These are phyloP conservation scores for Helotiales sp. DNA, from an alignment of 2,329 filamentous ascomycete genomes.

Conservation along the genomic window DNA sequence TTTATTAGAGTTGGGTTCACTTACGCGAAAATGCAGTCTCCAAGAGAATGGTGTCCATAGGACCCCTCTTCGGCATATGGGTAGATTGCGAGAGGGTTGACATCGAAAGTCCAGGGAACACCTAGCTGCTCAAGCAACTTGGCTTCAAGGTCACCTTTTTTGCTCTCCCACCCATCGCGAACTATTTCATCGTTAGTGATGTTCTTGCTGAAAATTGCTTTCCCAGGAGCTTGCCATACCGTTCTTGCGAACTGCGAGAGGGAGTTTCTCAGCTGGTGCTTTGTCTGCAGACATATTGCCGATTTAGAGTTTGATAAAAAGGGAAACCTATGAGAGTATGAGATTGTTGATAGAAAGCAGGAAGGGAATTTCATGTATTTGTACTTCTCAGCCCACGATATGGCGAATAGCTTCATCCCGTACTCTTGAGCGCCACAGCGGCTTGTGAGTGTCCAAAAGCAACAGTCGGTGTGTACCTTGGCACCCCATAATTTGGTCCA, in stretches of 20 bases:
- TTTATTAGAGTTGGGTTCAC: constrained; percentile 22
- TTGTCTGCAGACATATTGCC: constrained; percentile 7
- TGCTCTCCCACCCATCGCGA: constrained; percentile 57
- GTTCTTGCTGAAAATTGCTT: neutral
- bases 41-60: constrained; percentile 47
- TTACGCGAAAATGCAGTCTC: constrained; percentile 51
- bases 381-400: neutral
- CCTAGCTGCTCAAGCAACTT: constrained; percentile 52
- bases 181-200: constrained; percentile 22
- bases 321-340: neutral
- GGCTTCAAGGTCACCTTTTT: constrained; percentile 51
- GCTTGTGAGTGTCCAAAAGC: neutral
- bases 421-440: neutral
- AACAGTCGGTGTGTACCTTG: constrained; percentile 8
- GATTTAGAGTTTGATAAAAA: neutral
- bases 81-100: constrained; percentile 53
- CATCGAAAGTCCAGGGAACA: constrained; percentile 55
- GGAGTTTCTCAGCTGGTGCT: constrained; percentile 49
- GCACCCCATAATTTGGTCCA: neutral
- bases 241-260: constrained; percentile 58
- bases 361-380: neutral
- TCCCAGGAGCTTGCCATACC: constrained; percentile 44
- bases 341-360: neutral
- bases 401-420: neutral
- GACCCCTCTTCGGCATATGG: constrained; percentile 50